Percentiles rank a stretch among this genome's conserved stretches.
Conservation (phyloP, 2,329 filamentous ascomycete genomes). For the Neonectria magnoliae region DNA sequence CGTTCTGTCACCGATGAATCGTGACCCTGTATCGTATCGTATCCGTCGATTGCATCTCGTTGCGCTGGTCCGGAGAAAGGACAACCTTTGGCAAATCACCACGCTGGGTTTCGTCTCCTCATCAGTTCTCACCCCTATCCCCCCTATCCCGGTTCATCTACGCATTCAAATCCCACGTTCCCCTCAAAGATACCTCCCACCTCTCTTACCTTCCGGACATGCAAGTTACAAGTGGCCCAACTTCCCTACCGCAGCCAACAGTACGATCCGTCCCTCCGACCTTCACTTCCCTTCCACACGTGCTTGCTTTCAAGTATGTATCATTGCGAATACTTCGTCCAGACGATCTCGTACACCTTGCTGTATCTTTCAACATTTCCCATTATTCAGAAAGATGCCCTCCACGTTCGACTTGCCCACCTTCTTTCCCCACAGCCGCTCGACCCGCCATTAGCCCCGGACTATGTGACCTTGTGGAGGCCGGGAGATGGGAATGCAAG, state of each 20-base stretch:
- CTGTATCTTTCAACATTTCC: neutral
- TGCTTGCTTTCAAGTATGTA: no score
- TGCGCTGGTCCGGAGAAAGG: neutral
- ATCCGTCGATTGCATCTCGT: slow-evolving; percentile 19
- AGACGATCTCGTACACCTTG: neutral
- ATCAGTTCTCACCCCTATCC: neutral
- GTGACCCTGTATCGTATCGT: slow-evolving; percentile 11
- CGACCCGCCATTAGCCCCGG: slow-evolving; percentile 35
- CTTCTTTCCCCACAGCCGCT: slow-evolving; percentile 30
- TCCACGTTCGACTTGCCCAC: slow-evolving; percentile 25
- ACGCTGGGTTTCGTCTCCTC: neutral
- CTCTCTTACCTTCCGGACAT: neutral
- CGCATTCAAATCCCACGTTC: slow-evolving; percentile 10
- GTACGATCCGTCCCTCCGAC: slow-evolving; percentile 5
- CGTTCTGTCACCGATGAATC: neutral
- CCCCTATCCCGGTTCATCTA: slow-evolving; percentile 14
- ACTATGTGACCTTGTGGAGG: slow-evolving; percentile 30
- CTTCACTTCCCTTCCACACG: neutral
- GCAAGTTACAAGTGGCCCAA: neutral
- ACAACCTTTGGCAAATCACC: slow-evolving; percentile 6
- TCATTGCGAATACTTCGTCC: neutral
- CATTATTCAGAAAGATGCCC: slow-evolving; percentile 5
- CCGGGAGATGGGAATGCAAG: slow-evolving; percentile 32
- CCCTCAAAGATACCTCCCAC: slow-evolving; percentile 6
- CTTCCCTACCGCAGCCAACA: neutral